These are phyloP conservation scores for Starmerella geochares DNA, from an alignment of 805 yeast genomes.

Conservation along the genomic window DNA sequence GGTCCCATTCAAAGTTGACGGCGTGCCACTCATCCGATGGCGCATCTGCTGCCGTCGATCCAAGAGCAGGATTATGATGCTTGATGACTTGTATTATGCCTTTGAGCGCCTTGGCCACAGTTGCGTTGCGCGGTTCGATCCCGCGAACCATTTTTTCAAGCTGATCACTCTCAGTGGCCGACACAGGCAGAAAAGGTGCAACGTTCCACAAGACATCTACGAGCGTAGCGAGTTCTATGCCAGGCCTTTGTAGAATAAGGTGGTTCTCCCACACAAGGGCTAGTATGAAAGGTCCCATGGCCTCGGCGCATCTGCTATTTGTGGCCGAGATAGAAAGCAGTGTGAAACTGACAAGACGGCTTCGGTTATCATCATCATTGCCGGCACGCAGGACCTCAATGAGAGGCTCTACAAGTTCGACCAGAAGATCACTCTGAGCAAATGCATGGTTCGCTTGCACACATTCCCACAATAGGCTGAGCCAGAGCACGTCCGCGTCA, in stretches of 20 bases:
- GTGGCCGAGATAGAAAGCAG: constrained; percentile 16
- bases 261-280: constrained; percentile 1
- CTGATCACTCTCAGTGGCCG: constrained; percentile 6
- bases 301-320: constrained; percentile 10
- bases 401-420: constrained; percentile 30
- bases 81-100: not conserved
- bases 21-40: constrained; percentile 35
- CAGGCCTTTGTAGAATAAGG: constrained; percentile 12
- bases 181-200: constrained; percentile 14
- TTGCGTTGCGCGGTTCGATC: constrained; percentile 1
- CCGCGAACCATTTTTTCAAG: not conserved
- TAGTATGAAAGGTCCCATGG: constrained; percentile 10
- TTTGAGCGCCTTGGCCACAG: constrained; percentile 1
- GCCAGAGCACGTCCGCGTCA: constrained; percentile 39
- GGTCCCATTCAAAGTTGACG: constrained; percentile 53
- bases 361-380: constrained; percentile 1
- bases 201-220: constrained; percentile 23
- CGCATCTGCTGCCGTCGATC: too few species aligned
- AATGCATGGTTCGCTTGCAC: constrained; percentile 55
- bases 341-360: constrained; percentile 14
- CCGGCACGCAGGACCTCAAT: constrained; percentile 13
- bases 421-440: constrained; percentile 33
- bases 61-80: not conserved
- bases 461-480: constrained; percentile 64
- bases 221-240: constrained; percentile 14